Conservation (phyloP, 2,329 filamentous ascomycete genomes). For the Albifimbria verrucaria region DNA sequence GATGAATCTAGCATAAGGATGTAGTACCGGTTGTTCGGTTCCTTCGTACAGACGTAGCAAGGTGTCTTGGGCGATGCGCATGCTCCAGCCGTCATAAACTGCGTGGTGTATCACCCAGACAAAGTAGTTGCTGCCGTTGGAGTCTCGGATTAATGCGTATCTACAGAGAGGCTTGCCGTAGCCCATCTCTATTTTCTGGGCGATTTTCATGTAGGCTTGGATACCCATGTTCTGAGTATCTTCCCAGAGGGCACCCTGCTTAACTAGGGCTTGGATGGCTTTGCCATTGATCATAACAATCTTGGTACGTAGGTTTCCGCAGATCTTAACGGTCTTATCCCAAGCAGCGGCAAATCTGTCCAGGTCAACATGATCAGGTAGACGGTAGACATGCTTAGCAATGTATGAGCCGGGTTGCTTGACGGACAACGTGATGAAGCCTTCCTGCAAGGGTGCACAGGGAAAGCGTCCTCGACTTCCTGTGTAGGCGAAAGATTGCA, state of each 20-base stretch:
- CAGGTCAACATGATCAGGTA: neutral
- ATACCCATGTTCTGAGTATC: neutral
- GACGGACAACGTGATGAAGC: neutral
- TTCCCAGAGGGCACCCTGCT: neutral
- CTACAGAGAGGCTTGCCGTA: neutral
- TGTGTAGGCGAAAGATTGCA: neutral
- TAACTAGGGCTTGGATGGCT: neutral
- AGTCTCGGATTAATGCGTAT: neutral
- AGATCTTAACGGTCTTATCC: neutral
- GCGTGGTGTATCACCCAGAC: conserved; percentile 33
- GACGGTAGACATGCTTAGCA: neutral
- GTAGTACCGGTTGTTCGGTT: conserved; percentile 6
- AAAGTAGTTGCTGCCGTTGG: conserved; percentile 1
- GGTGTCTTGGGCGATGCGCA: conserved; percentile 29
- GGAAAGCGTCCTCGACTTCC: neutral
- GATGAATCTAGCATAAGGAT: conserved; percentile 37
- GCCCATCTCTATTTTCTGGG: neutral
- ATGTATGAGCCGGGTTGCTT: conserved; percentile 1
- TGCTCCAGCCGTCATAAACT: conserved; percentile 49
- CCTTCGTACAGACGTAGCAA: conserved; percentile 5
- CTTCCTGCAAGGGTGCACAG: neutral
- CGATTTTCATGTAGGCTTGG: no score
- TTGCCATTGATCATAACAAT: neutral
- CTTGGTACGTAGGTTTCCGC: conserved; percentile 1
- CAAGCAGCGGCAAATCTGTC: neutral